These are phyloP conservation scores for Phaffomyces antillensis DNA, from an alignment of 805 yeast genomes.

Conservation along the genomic window DNA sequence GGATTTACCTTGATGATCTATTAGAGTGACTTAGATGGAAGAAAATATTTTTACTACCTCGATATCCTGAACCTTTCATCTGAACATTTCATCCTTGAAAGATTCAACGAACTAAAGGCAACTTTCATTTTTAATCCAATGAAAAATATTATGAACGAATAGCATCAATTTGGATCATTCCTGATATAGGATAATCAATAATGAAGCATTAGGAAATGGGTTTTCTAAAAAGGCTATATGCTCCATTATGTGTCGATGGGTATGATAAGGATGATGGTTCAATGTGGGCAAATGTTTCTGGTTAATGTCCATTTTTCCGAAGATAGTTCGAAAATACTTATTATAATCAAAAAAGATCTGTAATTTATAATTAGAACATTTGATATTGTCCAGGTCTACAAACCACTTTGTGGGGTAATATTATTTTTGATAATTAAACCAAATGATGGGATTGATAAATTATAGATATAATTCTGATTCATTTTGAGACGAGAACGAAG, in stretches of 20 bases:
- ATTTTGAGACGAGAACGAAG: slow-evolving; percentile 10
- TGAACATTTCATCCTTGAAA: too few relatives aligned
- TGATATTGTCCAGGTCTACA: slow-evolving; percentile 64
- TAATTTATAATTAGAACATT: slow-evolving; percentile 47
- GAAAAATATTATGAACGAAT: slow-evolving; percentile 46
- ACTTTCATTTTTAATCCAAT: neutral
- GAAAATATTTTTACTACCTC: too few relatives aligned
- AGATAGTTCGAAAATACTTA: neutral
- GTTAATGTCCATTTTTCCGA: slow-evolving; percentile 71
- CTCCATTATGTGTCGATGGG: slow-evolving; percentile 67
- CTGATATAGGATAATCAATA: slow-evolving; percentile 73
- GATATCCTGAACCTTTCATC: too few relatives aligned
- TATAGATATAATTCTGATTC: neutral
- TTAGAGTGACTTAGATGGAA: too few relatives aligned
- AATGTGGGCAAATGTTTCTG: slow-evolving; percentile 80
- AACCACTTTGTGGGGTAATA: slow-evolving; percentile 67
- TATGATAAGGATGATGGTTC: slow-evolving; percentile 68
- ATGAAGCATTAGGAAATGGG: slow-evolving; percentile 55
- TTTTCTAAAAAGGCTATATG: slow-evolving; percentile 15
- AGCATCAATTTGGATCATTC: slow-evolving; percentile 83
- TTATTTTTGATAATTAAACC: slow-evolving; percentile 42
- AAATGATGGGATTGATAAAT: slow-evolving; percentile 47
- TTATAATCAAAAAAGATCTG: too few relatives aligned
- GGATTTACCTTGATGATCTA: slow-evolving; percentile 63
- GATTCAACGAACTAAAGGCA: too few relatives aligned